Evolutionary conservation across 139 green algal species (phyloP).

Genomic region (Volvox africanus): DNA sequence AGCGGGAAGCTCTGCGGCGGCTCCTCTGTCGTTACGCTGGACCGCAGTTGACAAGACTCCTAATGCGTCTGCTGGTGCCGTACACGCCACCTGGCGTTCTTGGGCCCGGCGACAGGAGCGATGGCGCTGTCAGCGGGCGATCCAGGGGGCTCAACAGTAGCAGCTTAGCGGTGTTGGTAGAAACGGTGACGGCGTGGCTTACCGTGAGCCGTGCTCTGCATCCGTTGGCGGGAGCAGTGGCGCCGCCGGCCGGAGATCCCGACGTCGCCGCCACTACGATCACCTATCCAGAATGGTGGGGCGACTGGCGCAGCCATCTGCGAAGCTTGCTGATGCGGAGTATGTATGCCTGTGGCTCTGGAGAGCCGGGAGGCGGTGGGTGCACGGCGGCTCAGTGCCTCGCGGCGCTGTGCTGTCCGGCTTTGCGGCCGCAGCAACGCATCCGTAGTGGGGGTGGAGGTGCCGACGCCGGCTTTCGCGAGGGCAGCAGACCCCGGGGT

Average conservation of each 20-base stretch:
- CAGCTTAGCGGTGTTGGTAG: background rate
- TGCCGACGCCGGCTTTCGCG: too few relatives aligned
- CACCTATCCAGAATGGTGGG: background rate
- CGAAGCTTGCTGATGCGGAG: background rate
- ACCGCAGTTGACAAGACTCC: background rate
- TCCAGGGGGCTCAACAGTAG: background rate
- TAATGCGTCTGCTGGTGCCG: constrained; percentile 1
- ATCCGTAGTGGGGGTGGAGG: background rate
- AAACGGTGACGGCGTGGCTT: background rate
- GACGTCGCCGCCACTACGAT: background rate
- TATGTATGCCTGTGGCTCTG: background rate
- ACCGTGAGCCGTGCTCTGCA: background rate
- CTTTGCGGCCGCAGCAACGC: background rate
- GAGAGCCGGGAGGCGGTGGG: background rate
- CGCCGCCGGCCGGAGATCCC: background rate
- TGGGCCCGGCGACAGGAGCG: too few relatives aligned
- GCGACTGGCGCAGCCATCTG: background rate
- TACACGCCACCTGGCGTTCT: too few relatives aligned
- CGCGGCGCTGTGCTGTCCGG: background rate
- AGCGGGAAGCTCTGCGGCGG: background rate
- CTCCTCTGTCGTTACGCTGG: background rate
- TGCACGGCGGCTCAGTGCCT: background rate
- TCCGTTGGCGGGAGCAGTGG: background rate
- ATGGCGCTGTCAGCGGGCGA: background rate
- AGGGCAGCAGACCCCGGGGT: background rate